Base-by-base conservation (phyloP, 345 rosid genomes). In the Salix dunnii region DNA sequence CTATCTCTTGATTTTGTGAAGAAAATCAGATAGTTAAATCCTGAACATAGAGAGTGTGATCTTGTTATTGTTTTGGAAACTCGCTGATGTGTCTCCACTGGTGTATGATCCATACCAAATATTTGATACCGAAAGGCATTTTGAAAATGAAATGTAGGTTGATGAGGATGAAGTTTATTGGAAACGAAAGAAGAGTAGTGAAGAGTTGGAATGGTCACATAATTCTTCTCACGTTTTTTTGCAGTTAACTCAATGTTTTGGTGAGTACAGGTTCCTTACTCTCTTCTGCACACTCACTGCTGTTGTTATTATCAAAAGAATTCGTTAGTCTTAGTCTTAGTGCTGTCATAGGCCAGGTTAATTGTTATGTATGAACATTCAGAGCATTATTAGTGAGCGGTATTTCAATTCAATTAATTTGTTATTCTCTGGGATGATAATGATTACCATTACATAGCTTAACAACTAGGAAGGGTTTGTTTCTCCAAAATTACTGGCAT, bases 151-250 rank as follows among this genome's bases (percentile, higher is more conserved):
- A 82, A 70, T 87, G 87, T 78, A 93, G 98, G 91, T 92, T 85
- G 89, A 93, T 78, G 94, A 91, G 90, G 95, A 93, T 90, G 96
- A 89, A 81, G 85, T 90, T 85, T 88, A 88, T 82, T 82, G 94
- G 93, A 90, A 92, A 84, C 81, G 82, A 86, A 85, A 91, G 85
- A 86, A 89, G 86, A 74, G 86, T 64, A 81, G 82, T 84, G 85
- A 91, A 84, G 93, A 87, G 87, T 89, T 89, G 91, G 89, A 89
- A 85, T 88, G 93, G 89, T 66, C 94, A 79, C 86, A 78, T 77
- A 79, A 81, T 86, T 90, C 92, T 84, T 38, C 84, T 88, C 87
- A 85, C 75, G 84, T 90, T 72, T 82, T 87, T 80, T 83, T 88
- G 31, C 91, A 87, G 78, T 81, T 88, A 35, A 81, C 96, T 90